Evolutionary conservation across 2,329 filamentous ascomycete species (phyloP), one percentile per base, ranked within the genome.

Genomic region (Hymenoscyphus linearis): DNA sequence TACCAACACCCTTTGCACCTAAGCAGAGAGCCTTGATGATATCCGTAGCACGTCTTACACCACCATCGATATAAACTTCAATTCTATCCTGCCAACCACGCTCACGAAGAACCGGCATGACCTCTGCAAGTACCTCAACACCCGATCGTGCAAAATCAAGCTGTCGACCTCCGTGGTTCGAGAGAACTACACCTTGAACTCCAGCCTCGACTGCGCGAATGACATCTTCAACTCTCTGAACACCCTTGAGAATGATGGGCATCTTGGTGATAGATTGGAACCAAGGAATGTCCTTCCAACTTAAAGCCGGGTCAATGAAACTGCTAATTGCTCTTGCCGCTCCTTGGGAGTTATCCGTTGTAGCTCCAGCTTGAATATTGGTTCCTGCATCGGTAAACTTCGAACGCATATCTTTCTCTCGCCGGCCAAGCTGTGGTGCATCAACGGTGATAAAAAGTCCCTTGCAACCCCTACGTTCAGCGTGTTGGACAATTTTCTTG

Each of bases 401-500:
- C 67, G 84, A 85, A 44, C 95, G 90, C 95, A 98, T 98, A 74
- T 98, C 95, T 79, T 98, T 99, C 76, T 99, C 95, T 67, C 95
- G 84, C 44, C 95, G 87, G 50, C 95, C 95, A 25, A 99, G 86
- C 76, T 98, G 93, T 5, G 95, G 95, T 58, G 95, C 95, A 74
- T 99, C 95, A 59, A 99, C 95, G 2, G 95, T 99, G 78, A 99
- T 97, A 81, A 99, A 99, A 18, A 99, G 85, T 10, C 89, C 95
- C 77, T 91, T 95, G 82, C 95, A 98, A 31, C 95, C 95, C 60
- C 95, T 88, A 71, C 80, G 80, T 78, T 99, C 95, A 63, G 95
- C 95, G 76, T 98, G 91, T 77, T 93, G 76, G 55, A 99, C 89
- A 68, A 99, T 98, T 65, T 85, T 85, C 76, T 90, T 86, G 9